Evolutionary conservation across 2,329 filamentous ascomycete species (phyloP), one percentile per base, ranked within the genome.

Genomic region (Lachnellula arida): DNA sequence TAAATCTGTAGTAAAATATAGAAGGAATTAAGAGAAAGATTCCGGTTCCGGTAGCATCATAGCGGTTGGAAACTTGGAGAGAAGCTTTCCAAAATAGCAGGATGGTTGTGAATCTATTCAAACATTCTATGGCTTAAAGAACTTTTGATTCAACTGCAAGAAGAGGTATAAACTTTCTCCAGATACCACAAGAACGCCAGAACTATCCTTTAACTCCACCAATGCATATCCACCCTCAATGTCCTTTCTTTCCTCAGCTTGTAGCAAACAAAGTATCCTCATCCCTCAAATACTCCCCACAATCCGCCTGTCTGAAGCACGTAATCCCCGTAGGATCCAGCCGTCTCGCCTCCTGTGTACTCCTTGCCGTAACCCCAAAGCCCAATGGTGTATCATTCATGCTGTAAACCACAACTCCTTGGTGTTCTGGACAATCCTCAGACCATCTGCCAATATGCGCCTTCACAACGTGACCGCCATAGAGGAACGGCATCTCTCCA

Each of bases 361-460:
- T 90, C 70, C 91, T 81, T n/a, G 91, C 89, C 42, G 91, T 96
- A 51, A 96, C 86, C 46, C 93, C 93, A 70, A 97, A 99, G 15
- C 94, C 94, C 72, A 94, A 76, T n/a, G 91, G 91, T 22, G 87
- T 92, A 74, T 97, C 94, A 70, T 92, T 87, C 90, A 96, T 96
- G 68, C 83, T 87, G 75, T 91, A 86, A 22, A 99, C 88, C 47
- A 99, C 84, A 12, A 96, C 87, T 43, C 94, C 94, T 67, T 91
- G 87, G 74, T 97, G 92, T 74, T 96, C 91, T 0, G 93, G 92
- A 67, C 88, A 92, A 76, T 97, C 93, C 68, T 96, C 91, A 42
- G 85, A 89, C 86, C 89, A 93, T 59, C 91, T 77, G 19, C 90
- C 90, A 5, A 76, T 73, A 71, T 91, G 88, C 34, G 87, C 88